Evolutionary conservation across 2,329 filamentous ascomycete genomes (phyloP).

Genomic region (Ceratocystis cubensis): DNA sequence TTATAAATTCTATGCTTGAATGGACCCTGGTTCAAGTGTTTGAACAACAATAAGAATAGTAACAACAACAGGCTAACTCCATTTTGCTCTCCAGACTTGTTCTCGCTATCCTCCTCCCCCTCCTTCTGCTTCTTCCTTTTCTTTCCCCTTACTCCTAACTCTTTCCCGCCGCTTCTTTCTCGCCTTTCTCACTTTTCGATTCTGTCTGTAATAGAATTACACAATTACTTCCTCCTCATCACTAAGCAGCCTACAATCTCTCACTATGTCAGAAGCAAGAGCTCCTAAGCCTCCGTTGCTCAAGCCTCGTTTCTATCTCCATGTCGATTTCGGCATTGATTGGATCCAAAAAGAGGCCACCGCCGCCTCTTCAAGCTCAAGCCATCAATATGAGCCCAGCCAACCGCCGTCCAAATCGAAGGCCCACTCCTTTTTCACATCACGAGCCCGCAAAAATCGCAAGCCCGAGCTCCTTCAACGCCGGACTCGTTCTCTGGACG

Average conservation of each 20-base stretch:
- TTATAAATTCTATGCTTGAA: too few relatives aligned
- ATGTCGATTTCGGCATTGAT: constrained; percentile 41
- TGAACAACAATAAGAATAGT: constrained; percentile 12
- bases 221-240: too few relatives aligned
- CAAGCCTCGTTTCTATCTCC: constrained; percentile 33
- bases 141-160: neutral
- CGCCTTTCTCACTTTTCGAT: neutral
- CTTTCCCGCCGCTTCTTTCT: neutral
- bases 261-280: neutral
- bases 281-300: constrained; percentile 13
- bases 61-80: neutral
- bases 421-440: constrained; percentile 14
- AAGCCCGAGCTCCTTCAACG: constrained; percentile 23
- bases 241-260: too few relatives aligned
- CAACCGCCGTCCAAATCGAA: constrained; percentile 26
- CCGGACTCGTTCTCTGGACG: constrained; percentile 29
- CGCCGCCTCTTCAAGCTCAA: constrained; percentile 31
- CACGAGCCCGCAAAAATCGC: constrained; percentile 20
- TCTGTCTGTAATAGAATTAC: neutral
- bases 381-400: constrained; percentile 39
- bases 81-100: neutral
- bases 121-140: neutral
- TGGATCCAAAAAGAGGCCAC: constrained; percentile 33
- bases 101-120: neutral
- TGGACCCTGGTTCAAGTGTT: neutral